phyloP scores from a whole-genome alignment of 331 rosid species.

The Phaseolus coccineus region DNA sequence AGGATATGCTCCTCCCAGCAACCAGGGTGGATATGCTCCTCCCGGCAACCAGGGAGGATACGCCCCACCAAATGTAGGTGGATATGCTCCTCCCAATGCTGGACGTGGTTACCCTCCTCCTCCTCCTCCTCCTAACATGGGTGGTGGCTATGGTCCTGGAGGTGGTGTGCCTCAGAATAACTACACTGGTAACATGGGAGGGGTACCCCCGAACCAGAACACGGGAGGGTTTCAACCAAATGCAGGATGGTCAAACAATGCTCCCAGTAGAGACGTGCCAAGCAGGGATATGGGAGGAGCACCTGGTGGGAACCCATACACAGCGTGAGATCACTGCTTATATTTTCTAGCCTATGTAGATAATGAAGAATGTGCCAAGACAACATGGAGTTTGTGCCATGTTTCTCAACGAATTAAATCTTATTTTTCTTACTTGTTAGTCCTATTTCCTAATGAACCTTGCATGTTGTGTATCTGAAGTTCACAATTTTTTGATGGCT shows the following conservation, averaged over 20 bases:
- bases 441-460: slow-evolving; percentile 30
- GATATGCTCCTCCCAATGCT: slow-evolving; percentile 32
- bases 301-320: slow-evolving; percentile 49
- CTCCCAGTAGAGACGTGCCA: slow-evolving; percentile 52
- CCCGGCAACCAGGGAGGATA: slow-evolving; percentile 30
- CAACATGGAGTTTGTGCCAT: slow-evolving; percentile 35
- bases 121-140: slow-evolving; percentile 36
- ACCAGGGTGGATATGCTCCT: slow-evolving; percentile 34
- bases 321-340: slow-evolving; percentile 38
- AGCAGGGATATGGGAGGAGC: slow-evolving; percentile 50
- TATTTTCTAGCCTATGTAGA: slow-evolving; percentile 58
- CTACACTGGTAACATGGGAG: slow-evolving; percentile 51
- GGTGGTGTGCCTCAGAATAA: slow-evolving; percentile 48
- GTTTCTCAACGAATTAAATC: slow-evolving; percentile 31
- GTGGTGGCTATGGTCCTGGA: slow-evolving; percentile 21
- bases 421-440: slow-evolving; percentile 32
- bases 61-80: slow-evolving; percentile 40
- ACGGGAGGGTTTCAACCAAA: slow-evolving; percentile 52
- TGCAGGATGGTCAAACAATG: slow-evolving; percentile 61
- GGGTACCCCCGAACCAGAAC: slow-evolving; percentile 54
- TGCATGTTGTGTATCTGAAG: slow-evolving; percentile 23
- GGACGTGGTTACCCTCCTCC: slow-evolving; percentile 28
- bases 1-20: not conserved
- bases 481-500: slow-evolving; percentile 26
- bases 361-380: slow-evolving; percentile 45